A percentile compares a stretch with the other conserved stretches of the same genome.
These are phyloP conservation scores for Begonia fuchsioides DNA, from an alignment of 306 rosid genomes.

Conservation along the genomic window DNA sequence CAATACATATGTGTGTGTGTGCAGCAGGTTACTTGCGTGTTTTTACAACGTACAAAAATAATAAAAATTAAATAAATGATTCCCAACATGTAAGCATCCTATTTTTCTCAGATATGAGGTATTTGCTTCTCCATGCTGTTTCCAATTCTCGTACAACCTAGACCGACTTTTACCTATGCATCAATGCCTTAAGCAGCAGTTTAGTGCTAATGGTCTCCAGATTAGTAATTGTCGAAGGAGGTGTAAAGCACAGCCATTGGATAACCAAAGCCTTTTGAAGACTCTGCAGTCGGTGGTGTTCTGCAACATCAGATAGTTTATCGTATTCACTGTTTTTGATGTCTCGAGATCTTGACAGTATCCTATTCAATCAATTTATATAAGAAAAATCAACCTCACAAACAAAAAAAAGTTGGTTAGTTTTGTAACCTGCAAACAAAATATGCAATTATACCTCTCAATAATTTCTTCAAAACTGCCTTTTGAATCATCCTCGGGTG, in stretches of 20 bases:
- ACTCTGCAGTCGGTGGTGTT: slow-evolving; percentile 82
- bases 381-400: slow-evolving; percentile 7
- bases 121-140: too few relatives aligned
- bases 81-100: too few relatives aligned
- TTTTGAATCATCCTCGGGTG: slow-evolving; percentile 49
- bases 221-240: slow-evolving; percentile 74
- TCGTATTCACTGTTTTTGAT: slow-evolving; percentile 49
- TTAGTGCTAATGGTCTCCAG: slow-evolving; percentile 53
- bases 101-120: too few relatives aligned
- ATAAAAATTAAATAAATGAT: too few relatives aligned
- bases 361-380: slow-evolving; percentile 39
- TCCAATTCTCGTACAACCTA: too few relatives aligned
- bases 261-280: slow-evolving; percentile 87
- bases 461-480: slow-evolving; percentile 92
- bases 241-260: slow-evolving; percentile 99
- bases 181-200: slow-evolving; percentile 67
- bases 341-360: slow-evolving; percentile 85
- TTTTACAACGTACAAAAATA: too few relatives aligned
- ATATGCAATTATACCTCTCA: slow-evolving; percentile 43
- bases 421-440: slow-evolving; percentile 4
- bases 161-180: too few relatives aligned
- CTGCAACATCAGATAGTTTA: slow-evolving; percentile 58
- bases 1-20: too few relatives aligned
- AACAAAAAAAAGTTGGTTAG: slow-evolving; percentile 7
- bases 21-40: too few relatives aligned